Evolutionary conservation across 2,329 filamentous ascomycete genomes (phyloP).

Genomic region (Chlorencoelia australis): DNA sequence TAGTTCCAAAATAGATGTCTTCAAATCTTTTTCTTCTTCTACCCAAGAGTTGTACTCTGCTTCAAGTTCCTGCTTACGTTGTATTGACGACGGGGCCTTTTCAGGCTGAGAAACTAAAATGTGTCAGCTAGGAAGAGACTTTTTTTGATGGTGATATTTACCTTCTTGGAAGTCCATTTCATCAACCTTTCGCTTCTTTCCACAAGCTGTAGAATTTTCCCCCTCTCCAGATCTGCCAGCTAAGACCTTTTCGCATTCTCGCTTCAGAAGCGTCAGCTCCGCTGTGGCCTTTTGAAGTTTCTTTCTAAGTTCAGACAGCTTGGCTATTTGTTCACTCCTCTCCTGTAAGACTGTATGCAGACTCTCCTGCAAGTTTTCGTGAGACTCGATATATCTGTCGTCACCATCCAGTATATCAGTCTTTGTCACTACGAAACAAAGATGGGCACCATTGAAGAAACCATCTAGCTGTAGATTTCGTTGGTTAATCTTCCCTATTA

Average conservation of each 20-base stretch:
- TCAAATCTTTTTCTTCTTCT: background rate
- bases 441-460: slow-evolving; percentile 5
- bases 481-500: slow-evolving; percentile 10
- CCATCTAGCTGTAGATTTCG: slow-evolving; percentile 15
- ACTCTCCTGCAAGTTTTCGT: slow-evolving; percentile 5
- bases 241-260: too few relatives aligned
- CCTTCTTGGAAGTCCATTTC: too few relatives aligned
- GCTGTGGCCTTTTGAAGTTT: background rate
- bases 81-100: background rate
- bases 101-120: background rate
- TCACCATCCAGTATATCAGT: slow-evolving; percentile 10
- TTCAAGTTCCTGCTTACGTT: background rate
- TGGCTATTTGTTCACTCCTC: background rate
- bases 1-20: background rate
- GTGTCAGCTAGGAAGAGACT: too few relatives aligned
- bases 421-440: slow-evolving; percentile 15
- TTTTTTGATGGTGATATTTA: background rate
- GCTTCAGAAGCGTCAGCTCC: background rate
- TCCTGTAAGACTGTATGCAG: background rate
- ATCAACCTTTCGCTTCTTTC: too few relatives aligned
- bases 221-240: too few relatives aligned
- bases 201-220: too few relatives aligned
- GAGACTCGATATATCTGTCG: slow-evolving; percentile 3
- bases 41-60: background rate
- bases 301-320: background rate